A percentile compares a stretch with the other conserved stretches of the same genome.
Conservation (phyloP, 805 yeast genomes). For the Ogataea trehaloabstinens region DNA sequence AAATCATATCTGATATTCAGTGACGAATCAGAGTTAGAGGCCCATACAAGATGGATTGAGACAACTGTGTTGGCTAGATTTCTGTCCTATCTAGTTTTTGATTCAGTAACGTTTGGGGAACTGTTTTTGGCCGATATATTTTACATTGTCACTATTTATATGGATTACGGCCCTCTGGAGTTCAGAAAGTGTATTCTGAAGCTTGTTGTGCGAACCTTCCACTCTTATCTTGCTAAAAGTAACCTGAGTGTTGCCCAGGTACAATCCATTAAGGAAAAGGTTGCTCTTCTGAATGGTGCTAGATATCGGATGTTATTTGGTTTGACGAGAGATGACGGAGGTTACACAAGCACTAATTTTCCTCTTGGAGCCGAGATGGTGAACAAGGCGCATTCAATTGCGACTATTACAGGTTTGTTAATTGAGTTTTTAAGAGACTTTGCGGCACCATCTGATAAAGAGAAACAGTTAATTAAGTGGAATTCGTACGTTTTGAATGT, state of each 20-base stretch:
- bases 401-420: slow-evolving; percentile 56
- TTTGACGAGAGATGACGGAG: slow-evolving; percentile 51
- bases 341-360: slow-evolving; percentile 27
- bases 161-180: slow-evolving; percentile 50
- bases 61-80: slow-evolving; percentile 64
- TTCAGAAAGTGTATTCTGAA: slow-evolving; percentile 62
- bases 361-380: slow-evolving; percentile 33
- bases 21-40: slow-evolving; percentile 43
- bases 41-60: slow-evolving; percentile 66
- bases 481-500: slow-evolving; percentile 60
- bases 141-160: slow-evolving; percentile 60
- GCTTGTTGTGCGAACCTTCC: slow-evolving; percentile 63
- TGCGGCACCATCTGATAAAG: slow-evolving; percentile 44
- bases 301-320: slow-evolving; percentile 70
- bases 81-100: slow-evolving; percentile 66
- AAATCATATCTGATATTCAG: slow-evolving; percentile 50
- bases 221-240: slow-evolving; percentile 61
- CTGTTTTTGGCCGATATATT: slow-evolving; percentile 70
- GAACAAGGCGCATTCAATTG: slow-evolving; percentile 48
- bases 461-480: slow-evolving; percentile 65
- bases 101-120: slow-evolving; percentile 58
- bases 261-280: slow-evolving; percentile 44
- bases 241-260: slow-evolving; percentile 41
- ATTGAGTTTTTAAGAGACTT: slow-evolving; percentile 50
- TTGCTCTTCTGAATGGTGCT: slow-evolving; percentile 53